Percentiles rank a stretch among this genome's conserved stretches.
phyloP scores from a whole-genome alignment of 2,329 filamentous ascomycete species.

The Colletotrichum sp. region DNA sequence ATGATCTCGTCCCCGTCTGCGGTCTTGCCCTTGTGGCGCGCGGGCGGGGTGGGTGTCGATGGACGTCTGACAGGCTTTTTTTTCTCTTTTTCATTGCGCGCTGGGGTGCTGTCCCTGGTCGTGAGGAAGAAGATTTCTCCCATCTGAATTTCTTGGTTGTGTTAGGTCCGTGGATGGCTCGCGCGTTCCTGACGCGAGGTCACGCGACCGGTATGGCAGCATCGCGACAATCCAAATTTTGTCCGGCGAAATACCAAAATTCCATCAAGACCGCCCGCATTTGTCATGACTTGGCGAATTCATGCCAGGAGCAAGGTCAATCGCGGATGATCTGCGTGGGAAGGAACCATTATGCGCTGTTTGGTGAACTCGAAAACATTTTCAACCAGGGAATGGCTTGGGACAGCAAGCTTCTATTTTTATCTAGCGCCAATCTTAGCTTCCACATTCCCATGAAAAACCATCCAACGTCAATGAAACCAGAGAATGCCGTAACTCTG shows the following conservation, averaged over 20 bases:
- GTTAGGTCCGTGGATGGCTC: too few relatives aligned
- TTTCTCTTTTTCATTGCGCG: slow-evolving; percentile 60
- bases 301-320: neutral
- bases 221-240: too few relatives aligned
- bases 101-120: slow-evolving; percentile 47
- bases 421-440: neutral
- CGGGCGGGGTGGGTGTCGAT: slow-evolving; percentile 80
- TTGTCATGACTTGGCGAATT: neutral
- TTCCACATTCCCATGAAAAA: neutral
- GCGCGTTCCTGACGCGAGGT: neutral
- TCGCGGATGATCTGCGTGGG: neutral
- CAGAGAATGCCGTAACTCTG: neutral
- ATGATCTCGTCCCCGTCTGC: slow-evolving; percentile 87
- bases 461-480: neutral
- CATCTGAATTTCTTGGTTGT: too few relatives aligned
- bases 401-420: neutral
- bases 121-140: slow-evolving; percentile 53
- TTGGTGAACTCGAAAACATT: neutral
- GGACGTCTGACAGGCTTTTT: slow-evolving; percentile 85
- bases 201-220: neutral
- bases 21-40: slow-evolving; percentile 79
- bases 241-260: too few relatives aligned
- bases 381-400: neutral
- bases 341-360: neutral
- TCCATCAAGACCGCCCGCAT: too few relatives aligned